Evolutionary conservation across 768 basidiomycete genomes (phyloP).

Genomic region (Hygrophorus pudorinus): DNA sequence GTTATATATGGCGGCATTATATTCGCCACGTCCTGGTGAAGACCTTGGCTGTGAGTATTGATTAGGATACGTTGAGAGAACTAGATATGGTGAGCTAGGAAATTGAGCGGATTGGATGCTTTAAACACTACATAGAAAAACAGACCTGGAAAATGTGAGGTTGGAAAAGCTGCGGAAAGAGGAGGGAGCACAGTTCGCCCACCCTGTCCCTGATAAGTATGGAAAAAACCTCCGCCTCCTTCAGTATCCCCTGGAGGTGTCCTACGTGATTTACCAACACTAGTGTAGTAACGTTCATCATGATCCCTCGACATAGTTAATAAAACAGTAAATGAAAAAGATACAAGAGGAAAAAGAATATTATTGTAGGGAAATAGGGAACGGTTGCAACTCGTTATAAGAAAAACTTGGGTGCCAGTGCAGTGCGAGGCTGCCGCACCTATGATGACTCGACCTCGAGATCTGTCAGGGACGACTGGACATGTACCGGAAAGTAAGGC

Average conservation of each 20-base stretch:
- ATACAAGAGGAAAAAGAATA: slow-evolving; percentile 37
- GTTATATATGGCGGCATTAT: slow-evolving; percentile 38
- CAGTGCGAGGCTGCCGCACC: not conserved
- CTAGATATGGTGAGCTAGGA: slow-evolving; percentile 44
- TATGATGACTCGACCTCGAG: slow-evolving; percentile 24
- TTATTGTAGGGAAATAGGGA: slow-evolving; percentile 39
- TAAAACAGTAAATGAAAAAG: slow-evolving; percentile 37
- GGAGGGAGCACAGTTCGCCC: slow-evolving; percentile 84
- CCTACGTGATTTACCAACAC: slow-evolving; percentile 56
- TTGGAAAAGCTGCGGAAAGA: slow-evolving; percentile 77
- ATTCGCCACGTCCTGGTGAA: slow-evolving; percentile 50
- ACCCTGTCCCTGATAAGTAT: slow-evolving; percentile 76
- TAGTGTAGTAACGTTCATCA: slow-evolving; percentile 62
- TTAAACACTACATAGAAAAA: slow-evolving; percentile 34
- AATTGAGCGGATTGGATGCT: slow-evolving; percentile 46
- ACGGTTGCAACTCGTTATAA: slow-evolving; percentile 22
- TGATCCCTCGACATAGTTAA: slow-evolving; percentile 61
- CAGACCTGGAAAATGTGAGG: slow-evolving; percentile 87
- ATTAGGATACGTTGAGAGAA: slow-evolving; percentile 46
- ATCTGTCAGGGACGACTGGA: slow-evolving; percentile 29
- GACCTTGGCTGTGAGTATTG: slow-evolving; percentile 59
- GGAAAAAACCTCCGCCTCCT: slow-evolving; percentile 58
- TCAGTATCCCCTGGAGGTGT: slow-evolving; percentile 55
- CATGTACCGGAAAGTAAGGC: slow-evolving; percentile 35
- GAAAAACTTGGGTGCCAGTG: too few species aligned